Percentiles rank a stretch among this genome's conserved stretches.
Evolutionary conservation across 345 rosid genomes (phyloP).

Genomic region (Excoecaria cochinchinensis): DNA sequence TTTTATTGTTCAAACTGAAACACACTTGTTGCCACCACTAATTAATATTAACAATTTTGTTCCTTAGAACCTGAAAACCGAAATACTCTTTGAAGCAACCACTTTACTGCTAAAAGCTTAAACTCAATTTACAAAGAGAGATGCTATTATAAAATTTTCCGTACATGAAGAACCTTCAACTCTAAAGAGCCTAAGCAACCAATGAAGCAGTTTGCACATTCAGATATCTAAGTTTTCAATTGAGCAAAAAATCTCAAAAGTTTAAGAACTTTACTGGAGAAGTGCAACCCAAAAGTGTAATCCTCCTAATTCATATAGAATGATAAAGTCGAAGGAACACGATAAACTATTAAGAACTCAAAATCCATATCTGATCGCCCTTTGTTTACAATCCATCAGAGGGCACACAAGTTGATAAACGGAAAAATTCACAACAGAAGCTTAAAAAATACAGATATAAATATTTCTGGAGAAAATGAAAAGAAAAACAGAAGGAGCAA

Average conservation of each 20-base stretch:
- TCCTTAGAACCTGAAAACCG: background rate
- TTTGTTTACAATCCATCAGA: too few relatives aligned
- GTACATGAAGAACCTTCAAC: background rate
- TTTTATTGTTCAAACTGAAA: too few relatives aligned
- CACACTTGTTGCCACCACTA: background rate
- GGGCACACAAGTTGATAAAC: too few relatives aligned
- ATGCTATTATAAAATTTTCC: too few relatives aligned
- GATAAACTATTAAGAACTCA: too few relatives aligned
- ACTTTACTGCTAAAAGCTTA: background rate
- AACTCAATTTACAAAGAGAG: background rate
- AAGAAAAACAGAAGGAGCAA: background rate
- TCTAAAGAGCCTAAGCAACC: background rate
- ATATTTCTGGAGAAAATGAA: background rate
- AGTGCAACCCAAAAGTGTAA: too few relatives aligned
- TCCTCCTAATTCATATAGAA: background rate
- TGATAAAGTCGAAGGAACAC: background rate
- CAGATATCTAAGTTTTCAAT: background rate
- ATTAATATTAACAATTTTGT: background rate
- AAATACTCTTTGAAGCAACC: background rate
- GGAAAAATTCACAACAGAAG: too few relatives aligned
- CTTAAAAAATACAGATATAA: too few relatives aligned
- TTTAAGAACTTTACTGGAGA: background rate
- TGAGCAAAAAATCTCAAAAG: background rate
- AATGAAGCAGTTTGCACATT: background rate
- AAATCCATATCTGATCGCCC: too few relatives aligned